Percentiles rank a stretch among this genome's conserved stretches.
phyloP scores from a whole-genome alignment of 768 basidiomycete genomes.

The Suillus spraguei region DNA sequence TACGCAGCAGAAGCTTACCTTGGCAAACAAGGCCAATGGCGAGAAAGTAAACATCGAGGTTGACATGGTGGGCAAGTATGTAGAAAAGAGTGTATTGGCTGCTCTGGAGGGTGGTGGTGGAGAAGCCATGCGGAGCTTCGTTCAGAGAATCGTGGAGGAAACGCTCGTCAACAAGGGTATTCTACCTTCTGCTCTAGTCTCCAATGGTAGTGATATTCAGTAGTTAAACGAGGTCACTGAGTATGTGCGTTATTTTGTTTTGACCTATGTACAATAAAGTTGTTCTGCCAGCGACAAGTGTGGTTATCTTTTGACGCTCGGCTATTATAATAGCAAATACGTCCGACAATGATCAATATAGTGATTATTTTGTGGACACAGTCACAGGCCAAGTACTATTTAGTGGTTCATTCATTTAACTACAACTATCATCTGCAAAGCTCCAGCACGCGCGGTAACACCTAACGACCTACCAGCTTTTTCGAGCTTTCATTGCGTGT shows the following conservation, averaged over 20 bases:
- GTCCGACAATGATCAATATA: not conserved
- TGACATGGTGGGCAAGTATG: slow-evolving; percentile 93
- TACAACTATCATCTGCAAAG: slow-evolving; percentile 13
- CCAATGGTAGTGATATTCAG: not conserved
- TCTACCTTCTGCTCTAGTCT: slow-evolving; percentile 21
- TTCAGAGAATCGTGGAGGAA: slow-evolving; percentile 62
- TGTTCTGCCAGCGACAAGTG: not conserved
- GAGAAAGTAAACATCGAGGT: slow-evolving; percentile 93
- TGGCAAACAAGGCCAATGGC: slow-evolving; percentile 74
- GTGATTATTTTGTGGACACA: slow-evolving; percentile 6
- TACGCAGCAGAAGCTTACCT: slow-evolving; percentile 85
- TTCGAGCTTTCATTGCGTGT: slow-evolving; percentile 2
- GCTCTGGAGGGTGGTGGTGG: slow-evolving; percentile 60
- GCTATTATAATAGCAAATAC: not conserved
- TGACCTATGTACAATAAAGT: not conserved
- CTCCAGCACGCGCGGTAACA: slow-evolving; percentile 1
- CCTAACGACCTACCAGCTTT: slow-evolving; percentile 5
- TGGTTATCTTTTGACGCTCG: not conserved
- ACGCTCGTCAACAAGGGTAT: slow-evolving; percentile 53
- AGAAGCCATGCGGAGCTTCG: slow-evolving; percentile 46
- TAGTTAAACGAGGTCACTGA: not conserved
- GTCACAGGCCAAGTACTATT: not conserved
- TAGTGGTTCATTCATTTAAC: slow-evolving; percentile 10
- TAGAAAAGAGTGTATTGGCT: slow-evolving; percentile 78
- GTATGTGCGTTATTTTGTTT: not conserved